Base-by-base conservation (phyloP, 2,329 filamentous ascomycete species). In the Periconia sp. region DNA sequence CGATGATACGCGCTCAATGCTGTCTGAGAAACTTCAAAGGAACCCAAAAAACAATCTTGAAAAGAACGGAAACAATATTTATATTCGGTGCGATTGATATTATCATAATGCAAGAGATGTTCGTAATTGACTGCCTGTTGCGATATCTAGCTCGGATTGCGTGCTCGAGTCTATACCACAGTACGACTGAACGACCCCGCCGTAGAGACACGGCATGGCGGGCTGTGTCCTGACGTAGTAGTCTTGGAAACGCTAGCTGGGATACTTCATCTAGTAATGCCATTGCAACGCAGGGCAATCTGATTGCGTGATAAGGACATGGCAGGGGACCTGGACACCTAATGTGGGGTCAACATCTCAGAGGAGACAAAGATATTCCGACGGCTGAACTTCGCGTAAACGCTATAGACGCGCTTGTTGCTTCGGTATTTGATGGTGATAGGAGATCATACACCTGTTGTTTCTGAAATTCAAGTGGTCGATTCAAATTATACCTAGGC, bases 131-230 rank as follows among this genome's bases (percentile, higher is more conserved):
- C 42, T 36, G 35, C 36, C 48, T 56, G 54, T 62, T 58, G 55
- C 43, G 54, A 63, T 62, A 46, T 26, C 45, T 63, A 58, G 56
- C 44, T 41, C 26, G 26, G 45, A 65, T 65, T 58, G 61, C 62
- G 62, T 65, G 62, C 61, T 64, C 52, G 34, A 33, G 33, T 42
- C 45, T 44, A 33, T 30, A 16, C 18, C 22, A 25, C 19, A 16
- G 34, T 26, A 18, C 7, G 16, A 9, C n/a, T n/a, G n/a, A n/a
- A 7, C 12, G 17, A 36, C 40, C 36, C 36, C 36, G 36, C 36
- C 10, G 24, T 23, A 17, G 19, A 40, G 17, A 5, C 12, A n/a
- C 10, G 17, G 16, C 11, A 10, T 40, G n/a, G 3, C 12, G 9
- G 13, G 19, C 30, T 35, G 34, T 41, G 29, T 41, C 22, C 31